Conservation (phyloP, 441 rosid genomes). For the Mallotus repandus region DNA sequence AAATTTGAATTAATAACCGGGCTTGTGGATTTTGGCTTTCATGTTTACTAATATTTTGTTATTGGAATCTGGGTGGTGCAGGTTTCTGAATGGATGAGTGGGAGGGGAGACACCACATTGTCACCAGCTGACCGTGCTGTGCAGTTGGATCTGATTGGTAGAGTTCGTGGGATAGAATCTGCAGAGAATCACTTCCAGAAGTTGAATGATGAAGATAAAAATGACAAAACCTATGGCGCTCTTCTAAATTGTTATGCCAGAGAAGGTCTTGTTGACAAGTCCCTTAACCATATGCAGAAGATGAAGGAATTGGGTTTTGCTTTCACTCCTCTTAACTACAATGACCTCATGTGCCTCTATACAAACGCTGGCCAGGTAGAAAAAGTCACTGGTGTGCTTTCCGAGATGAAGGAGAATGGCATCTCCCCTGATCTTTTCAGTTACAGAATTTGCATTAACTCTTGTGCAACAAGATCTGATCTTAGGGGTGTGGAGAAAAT, state of each 20-base stretch:
- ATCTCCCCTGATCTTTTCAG: constrained; percentile 44
- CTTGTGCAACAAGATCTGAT: constrained; percentile 42
- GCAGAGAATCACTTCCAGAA: constrained; percentile 44
- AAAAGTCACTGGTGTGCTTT: constrained; percentile 41
- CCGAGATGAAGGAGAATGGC: constrained; percentile 46
- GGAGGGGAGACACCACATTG: constrained; percentile 18
- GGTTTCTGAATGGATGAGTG: constrained; percentile 49
- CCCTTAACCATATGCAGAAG: constrained; percentile 38
- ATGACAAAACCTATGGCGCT: constrained; percentile 46
- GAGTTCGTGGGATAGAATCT: constrained; percentile 39
- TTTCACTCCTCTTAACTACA: constrained; percentile 31
- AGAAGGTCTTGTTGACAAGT: constrained; percentile 40
- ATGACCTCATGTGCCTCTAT: constrained; percentile 47
- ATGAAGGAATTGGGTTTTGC: constrained; percentile 49
- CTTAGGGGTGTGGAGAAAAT: constrained; percentile 38
- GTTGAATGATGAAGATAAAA: constrained; percentile 36
- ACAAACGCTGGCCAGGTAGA: constrained; percentile 31
- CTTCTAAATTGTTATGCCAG: constrained; percentile 51
- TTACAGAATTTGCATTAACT: constrained; percentile 45
- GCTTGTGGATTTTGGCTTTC: not conserved
- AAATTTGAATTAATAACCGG: not conserved
- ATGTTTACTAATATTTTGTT: not conserved
- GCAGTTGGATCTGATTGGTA: constrained; percentile 50
- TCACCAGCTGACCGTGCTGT: constrained; percentile 38
- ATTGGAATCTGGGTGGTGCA: constrained; percentile 20